These are phyloP conservation scores for Eurotiales sp. DNA, from an alignment of 2,329 filamentous ascomycete species.

Conservation along the genomic window DNA sequence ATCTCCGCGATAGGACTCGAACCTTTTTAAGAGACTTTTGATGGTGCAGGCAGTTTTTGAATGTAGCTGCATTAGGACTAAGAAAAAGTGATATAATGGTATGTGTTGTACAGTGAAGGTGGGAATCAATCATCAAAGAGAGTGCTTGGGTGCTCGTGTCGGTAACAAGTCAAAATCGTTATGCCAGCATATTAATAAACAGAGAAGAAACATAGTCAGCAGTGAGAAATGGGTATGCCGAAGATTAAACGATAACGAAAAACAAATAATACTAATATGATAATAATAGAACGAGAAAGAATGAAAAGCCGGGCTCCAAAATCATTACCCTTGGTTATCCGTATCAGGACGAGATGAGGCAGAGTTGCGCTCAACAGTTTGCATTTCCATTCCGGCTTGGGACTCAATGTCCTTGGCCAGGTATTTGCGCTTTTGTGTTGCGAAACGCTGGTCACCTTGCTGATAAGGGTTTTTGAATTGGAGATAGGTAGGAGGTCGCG, in stretches of 20 bases:
- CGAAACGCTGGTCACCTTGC: slow-evolving; percentile 81
- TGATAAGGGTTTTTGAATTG: slow-evolving; percentile 75
- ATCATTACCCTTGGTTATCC: slow-evolving; percentile 1
- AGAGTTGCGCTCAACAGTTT: slow-evolving; percentile 47
- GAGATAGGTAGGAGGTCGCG: slow-evolving; percentile 83
- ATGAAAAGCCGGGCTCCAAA: too few relatives aligned
- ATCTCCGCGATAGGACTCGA: too few relatives aligned
- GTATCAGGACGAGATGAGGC: neutral
- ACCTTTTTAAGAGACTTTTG: too few relatives aligned
- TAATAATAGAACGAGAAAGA: slow-evolving; percentile 9
- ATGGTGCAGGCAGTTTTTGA: neutral
- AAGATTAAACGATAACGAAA: neutral
- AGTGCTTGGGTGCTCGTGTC: slow-evolving; percentile 5
- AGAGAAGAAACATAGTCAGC: neutral
- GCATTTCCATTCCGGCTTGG: slow-evolving; percentile 68
- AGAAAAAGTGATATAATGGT: too few relatives aligned
- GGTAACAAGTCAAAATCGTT: slow-evolving; percentile 6
- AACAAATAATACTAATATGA: slow-evolving; percentile 10
- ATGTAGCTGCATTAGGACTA: slow-evolving; percentile 11
- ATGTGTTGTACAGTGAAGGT: slow-evolving; percentile 6
- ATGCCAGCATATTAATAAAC: neutral
- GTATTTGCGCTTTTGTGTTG: slow-evolving; percentile 53
- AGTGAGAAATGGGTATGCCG: neutral
- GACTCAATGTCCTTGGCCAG: slow-evolving; percentile 47
- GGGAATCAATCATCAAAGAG: slow-evolving; percentile 10